Percentiles rank a stretch among this genome's conserved stretches.
Conservation (phyloP, 768 basidiomycete species). For the Agaricus blazei region DNA sequence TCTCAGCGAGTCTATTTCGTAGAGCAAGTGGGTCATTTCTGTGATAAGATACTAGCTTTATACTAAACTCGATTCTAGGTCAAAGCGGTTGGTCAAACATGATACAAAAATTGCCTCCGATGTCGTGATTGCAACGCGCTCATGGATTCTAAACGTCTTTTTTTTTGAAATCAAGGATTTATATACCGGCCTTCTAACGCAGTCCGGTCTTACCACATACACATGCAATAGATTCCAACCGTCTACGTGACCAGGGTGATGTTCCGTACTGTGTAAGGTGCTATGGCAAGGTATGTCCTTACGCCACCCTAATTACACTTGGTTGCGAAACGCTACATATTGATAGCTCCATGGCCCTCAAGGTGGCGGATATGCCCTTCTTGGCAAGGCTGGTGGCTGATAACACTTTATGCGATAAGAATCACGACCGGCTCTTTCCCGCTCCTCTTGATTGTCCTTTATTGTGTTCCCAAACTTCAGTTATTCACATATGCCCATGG, state of each 20-base stretch:
- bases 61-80: slow-evolving; percentile 36
- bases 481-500: neutral
- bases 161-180: too few relatives aligned
- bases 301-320: neutral
- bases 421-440: too few relatives aligned
- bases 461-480: too few relatives aligned
- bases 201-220: too few relatives aligned
- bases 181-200: too few relatives aligned
- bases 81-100: slow-evolving; percentile 78
- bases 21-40: slow-evolving; percentile 51
- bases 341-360: slow-evolving; percentile 65
- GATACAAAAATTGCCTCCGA: slow-evolving; percentile 73
- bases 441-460: too few relatives aligned
- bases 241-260: slow-evolving; percentile 72
- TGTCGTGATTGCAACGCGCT: slow-evolving; percentile 65
- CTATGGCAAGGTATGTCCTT: slow-evolving; percentile 53
- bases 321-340: neutral
- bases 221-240: slow-evolving; percentile 20
- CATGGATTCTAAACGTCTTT: slow-evolving; percentile 47
- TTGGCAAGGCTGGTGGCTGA: slow-evolving; percentile 37
- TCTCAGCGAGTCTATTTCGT: slow-evolving; percentile 80
- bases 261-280: slow-evolving; percentile 67
- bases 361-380: slow-evolving; percentile 68
- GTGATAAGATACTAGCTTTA: neutral
- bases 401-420: too few relatives aligned